Evolutionary conservation across 305 asterid genomes (phyloP).

Genomic region (Fraxinus paxiana): DNA sequence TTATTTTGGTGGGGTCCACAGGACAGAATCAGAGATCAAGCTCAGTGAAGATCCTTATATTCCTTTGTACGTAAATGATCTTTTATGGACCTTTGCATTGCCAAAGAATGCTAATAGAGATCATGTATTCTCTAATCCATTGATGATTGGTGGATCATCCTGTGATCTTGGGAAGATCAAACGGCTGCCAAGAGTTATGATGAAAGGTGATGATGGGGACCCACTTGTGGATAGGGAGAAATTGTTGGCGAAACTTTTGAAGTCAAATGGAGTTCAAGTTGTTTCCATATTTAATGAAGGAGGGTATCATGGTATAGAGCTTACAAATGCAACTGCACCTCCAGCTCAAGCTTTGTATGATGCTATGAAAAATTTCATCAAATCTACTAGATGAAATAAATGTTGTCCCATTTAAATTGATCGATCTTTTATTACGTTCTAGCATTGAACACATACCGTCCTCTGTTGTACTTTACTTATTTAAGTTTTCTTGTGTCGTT

Average conservation of each 20-base stretch:
- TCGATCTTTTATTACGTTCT: not conserved
- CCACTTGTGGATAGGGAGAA: conserved; percentile 56
- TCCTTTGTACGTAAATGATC: conserved; percentile 46
- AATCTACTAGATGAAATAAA: not conserved
- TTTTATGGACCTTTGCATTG: conserved; percentile 57
- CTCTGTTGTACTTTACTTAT: too few relatives aligned
- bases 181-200: conserved; percentile 41
- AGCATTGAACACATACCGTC: not conserved
- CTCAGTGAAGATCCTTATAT: conserved; percentile 19
- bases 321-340: conserved; percentile 43
- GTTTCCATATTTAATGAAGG: conserved; percentile 34
- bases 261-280: conserved; percentile 52
- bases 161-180: conserved; percentile 29
- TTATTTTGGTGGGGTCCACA: conserved; percentile 37
- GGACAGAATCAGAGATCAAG: conserved; percentile 47
- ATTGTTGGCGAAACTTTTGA: conserved; percentile 44
- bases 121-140: conserved; percentile 48
- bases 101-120: conserved; percentile 48
- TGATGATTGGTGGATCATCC: not conserved
- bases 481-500: not conserved
- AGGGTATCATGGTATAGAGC: conserved; percentile 58
- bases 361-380: conserved; percentile 38
- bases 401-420: not conserved
- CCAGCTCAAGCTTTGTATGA: conserved; percentile 42
- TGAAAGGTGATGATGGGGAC: conserved; percentile 53